Evolutionary conservation across 768 basidiomycete species (phyloP), one percentile per base, ranked within the genome.

Genomic region (Amanita pseudoporphyria): DNA sequence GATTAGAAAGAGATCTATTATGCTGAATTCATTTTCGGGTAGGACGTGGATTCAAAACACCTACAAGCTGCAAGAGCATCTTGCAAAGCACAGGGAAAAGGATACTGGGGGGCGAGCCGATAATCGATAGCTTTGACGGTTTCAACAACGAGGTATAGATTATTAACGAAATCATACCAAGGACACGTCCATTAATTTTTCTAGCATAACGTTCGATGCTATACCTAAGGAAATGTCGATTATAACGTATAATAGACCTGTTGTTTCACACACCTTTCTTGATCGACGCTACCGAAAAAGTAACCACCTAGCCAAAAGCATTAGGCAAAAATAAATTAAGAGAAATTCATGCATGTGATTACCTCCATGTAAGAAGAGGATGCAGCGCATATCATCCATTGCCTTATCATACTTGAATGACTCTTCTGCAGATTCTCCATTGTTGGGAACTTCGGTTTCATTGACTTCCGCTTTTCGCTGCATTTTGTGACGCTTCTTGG

Each of bases 31-130:
- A 28, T 1, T 10, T 37, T 9, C 9, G 35, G 18, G 14, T 24
- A 14, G 33, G 22, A 18, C 16, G 28, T 24, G 10, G 28, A 26
- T 14, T 37, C 31, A 13, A 9, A 40, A 26, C 3, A 63, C 81
- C 56, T 57, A 90, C 88, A 98, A 6, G 92, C 84, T 2, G 95
- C 88, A 9, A 98, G 60, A 30, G 82, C 69, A 63, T 98, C 95
- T 58, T 96, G 93, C 6, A 97, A 66, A 1, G 84, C 89, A 55
- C 89, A 91, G 12, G 95, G 95, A 62, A 96, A 97, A 1, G 95
- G 95, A 58, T 95, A 98, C 65, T 97, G 95, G 0, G 95, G 95
- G 12, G 94, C 87, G n/a, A 94, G 77, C 33, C 86, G 77, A 58
- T 89, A 89, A 54, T 86, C 85, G 47, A 89, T 72, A 51, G 85